A percentile compares a stretch with the other conserved stretches of the same genome.
Conservation (phyloP, 345 rosid genomes). For the Syzygium oleosum region DNA sequence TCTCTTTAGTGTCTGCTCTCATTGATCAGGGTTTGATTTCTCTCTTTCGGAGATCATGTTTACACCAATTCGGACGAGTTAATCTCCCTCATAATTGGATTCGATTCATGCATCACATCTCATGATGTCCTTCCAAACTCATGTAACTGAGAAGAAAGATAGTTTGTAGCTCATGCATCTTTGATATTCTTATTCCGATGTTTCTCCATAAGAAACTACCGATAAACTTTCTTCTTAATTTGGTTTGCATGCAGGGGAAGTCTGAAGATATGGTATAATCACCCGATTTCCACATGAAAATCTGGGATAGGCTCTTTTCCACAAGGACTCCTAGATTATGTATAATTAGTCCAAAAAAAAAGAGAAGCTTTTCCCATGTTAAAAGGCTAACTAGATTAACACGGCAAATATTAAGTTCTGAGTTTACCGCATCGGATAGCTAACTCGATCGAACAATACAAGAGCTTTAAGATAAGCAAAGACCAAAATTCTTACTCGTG, state of each 20-base stretch:
- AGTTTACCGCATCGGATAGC: not conserved
- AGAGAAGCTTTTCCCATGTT: not conserved
- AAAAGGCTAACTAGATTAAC: not conserved
- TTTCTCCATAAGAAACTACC: not conserved
- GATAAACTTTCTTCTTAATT: not conserved
- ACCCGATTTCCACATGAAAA: not conserved
- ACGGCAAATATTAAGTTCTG: not conserved
- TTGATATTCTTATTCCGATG: not conserved
- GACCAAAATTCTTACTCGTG: not conserved
- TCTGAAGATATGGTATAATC: not conserved
- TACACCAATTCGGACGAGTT: not conserved
- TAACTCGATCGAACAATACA: not conserved
- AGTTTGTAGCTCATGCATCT: not conserved
- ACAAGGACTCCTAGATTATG: not conserved
- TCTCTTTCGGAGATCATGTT: not conserved
- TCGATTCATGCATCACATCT: not conserved
- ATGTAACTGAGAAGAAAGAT: not conserved
- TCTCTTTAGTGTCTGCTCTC: not conserved
- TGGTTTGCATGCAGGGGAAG: not conserved
- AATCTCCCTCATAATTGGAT: not conserved
- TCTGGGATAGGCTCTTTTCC: not conserved
- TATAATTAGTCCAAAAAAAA: not conserved
- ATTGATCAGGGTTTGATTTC: not conserved
- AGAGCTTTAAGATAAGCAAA: not conserved
- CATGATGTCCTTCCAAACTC: not conserved